Evolutionary conservation across 352 stramenopile genomes (phyloP).

Genomic region (Achlya hypogyna): DNA sequence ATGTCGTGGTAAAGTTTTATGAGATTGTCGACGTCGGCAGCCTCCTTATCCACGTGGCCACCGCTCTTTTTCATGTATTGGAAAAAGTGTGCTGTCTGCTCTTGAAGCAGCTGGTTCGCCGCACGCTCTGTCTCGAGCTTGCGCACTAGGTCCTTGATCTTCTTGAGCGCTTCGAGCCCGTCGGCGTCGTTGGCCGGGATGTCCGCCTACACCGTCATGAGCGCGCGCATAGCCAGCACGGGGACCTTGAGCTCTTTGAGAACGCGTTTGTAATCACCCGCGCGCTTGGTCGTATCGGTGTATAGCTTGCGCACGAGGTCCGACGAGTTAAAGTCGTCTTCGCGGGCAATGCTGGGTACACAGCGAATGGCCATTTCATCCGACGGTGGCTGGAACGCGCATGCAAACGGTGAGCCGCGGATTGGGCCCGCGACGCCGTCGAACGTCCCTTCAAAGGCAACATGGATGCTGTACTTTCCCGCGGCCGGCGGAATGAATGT

Average conservation of each 20-base stretch:
- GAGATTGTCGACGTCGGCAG: slow-evolving; percentile 74
- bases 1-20: slow-evolving; percentile 74
- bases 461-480: slow-evolving; percentile 80
- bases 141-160: slow-evolving; percentile 77
- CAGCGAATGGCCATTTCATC: slow-evolving; percentile 72
- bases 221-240: neutral
- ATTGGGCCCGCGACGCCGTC: slow-evolving; percentile 87
- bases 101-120: slow-evolving; percentile 57
- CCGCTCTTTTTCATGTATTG: slow-evolving; percentile 70
- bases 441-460: slow-evolving; percentile 92
- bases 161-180: slow-evolving; percentile 66
- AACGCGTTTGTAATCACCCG: slow-evolving; percentile 68
- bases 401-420: slow-evolving; percentile 87
- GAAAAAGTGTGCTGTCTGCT: slow-evolving; percentile 73
- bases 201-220: slow-evolving; percentile 26
- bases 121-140: slow-evolving; percentile 65
- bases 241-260: slow-evolving; percentile 49
- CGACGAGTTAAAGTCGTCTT: slow-evolving; percentile 67
- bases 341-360: slow-evolving; percentile 46
- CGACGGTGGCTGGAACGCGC: slow-evolving; percentile 35
- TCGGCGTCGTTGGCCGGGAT: slow-evolving; percentile 71
- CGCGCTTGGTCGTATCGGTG: slow-evolving; percentile 76
- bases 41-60: slow-evolving; percentile 74
- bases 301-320: slow-evolving; percentile 66
- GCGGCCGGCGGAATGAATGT: slow-evolving; percentile 72